Percentiles rank a stretch among this genome's conserved stretches.
phyloP scores from a whole-genome alignment of 2,329 filamentous ascomycete species.

The Penicillium italicum region DNA sequence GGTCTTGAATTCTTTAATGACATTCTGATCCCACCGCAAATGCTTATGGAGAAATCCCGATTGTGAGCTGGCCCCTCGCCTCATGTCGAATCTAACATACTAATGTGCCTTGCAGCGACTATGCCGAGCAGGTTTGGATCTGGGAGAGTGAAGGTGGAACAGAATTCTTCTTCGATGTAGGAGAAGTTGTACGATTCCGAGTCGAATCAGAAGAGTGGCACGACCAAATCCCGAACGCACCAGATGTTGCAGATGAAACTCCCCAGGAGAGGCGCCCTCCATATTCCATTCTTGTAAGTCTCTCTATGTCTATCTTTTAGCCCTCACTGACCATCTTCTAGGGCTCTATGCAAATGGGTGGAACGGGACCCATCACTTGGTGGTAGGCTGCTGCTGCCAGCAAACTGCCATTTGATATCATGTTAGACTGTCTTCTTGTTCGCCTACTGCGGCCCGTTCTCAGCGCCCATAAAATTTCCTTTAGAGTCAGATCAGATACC shows the following conservation, averaged over 20 bases:
- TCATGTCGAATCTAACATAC: constrained; percentile 5
- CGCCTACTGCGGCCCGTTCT: neutral
- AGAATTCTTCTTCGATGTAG: constrained; percentile 80
- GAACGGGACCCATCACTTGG: constrained; percentile 46
- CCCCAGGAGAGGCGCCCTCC: constrained; percentile 57
- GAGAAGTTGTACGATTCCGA: constrained; percentile 82
- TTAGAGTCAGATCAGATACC: constrained; percentile 24
- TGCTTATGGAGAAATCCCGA: constrained; percentile 69
- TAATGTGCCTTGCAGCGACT: constrained; percentile 53
- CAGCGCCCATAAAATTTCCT: constrained; percentile 10
- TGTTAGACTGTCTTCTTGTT: constrained; percentile 1
- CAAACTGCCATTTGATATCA: neutral
- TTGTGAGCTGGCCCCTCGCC: constrained; percentile 58
- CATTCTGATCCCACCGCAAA: constrained; percentile 71
- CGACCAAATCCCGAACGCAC: constrained; percentile 73
- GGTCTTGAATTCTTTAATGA: constrained; percentile 92
- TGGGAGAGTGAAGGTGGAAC: constrained; percentile 72
- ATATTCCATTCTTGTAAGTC: constrained; percentile 45
- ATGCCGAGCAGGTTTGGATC: constrained; percentile 75
- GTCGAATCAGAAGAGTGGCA: constrained; percentile 88
- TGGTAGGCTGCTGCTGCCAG: constrained; percentile 34
- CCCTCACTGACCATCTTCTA: constrained; percentile 20
- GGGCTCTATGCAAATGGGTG: constrained; percentile 48
- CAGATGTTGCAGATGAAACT: constrained; percentile 60
- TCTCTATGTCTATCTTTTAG: neutral